A percentile compares a stretch with the other conserved stretches of the same genome.
Conservation (phyloP, 495 filamentous ascomycete species). For the Symbiotaphrina buchneri region DNA sequence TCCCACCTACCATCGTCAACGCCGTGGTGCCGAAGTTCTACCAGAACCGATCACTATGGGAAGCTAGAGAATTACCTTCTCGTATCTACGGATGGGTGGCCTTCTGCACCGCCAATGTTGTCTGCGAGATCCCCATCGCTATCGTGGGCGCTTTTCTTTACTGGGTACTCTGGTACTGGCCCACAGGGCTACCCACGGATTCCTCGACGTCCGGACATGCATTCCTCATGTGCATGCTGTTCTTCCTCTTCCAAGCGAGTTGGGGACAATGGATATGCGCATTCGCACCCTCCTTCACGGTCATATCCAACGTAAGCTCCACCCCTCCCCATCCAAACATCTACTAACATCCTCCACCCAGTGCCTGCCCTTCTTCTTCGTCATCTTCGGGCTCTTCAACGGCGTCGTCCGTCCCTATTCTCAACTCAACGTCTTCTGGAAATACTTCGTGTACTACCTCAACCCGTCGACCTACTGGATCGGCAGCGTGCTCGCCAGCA, state of each 20-base stretch:
- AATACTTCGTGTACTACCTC: conserved; percentile 58
- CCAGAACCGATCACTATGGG: conserved; percentile 50
- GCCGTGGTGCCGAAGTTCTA: conserved; percentile 72
- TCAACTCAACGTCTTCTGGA: conserved; percentile 47
- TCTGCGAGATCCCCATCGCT: conserved; percentile 55
- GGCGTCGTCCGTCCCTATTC: conserved; percentile 42
- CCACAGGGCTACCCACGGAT: conserved; percentile 44
- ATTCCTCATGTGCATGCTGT: conserved; percentile 64
- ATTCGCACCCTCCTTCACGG: conserved; percentile 58
- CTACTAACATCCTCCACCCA: conserved; percentile 9
- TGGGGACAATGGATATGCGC: conserved; percentile 79
- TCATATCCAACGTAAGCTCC: conserved; percentile 58
- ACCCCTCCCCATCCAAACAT: conserved; percentile 3
- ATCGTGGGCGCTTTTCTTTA: conserved; percentile 43
- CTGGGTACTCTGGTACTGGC: conserved; percentile 61
- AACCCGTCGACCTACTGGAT: conserved; percentile 54
- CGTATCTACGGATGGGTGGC: conserved; percentile 70
- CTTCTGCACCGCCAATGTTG: conserved; percentile 52
- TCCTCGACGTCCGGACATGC: conserved; percentile 50
- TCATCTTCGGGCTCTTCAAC: conserved; percentile 54
- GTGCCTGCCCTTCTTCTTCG: conserved; percentile 68
- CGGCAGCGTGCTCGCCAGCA: conserved; percentile 43
- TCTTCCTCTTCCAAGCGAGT: conserved; percentile 54
- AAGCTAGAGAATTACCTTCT: conserved; percentile 50
- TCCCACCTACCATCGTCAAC: conserved; percentile 25